Percentiles rank a stretch among this genome's conserved stretches.
phyloP scores from a whole-genome alignment of 2,329 filamentous ascomycete species.

The Hypoxylon sp. region DNA sequence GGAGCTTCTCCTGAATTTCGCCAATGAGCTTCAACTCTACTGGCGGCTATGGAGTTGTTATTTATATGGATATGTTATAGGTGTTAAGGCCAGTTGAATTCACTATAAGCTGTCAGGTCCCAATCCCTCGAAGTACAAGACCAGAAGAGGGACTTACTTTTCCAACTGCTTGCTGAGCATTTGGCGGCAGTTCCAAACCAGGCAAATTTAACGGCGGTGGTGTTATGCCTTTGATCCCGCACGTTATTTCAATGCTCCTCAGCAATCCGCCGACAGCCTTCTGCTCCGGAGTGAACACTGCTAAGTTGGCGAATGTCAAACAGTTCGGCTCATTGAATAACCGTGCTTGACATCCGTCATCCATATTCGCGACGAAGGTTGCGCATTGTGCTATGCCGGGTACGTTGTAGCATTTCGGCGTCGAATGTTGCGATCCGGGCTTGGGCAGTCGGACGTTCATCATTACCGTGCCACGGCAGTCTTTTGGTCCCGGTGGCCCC shows the following conservation, averaged over 20 bases:
- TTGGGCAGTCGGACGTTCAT: constrained; percentile 51
- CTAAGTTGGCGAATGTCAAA: constrained; percentile 55
- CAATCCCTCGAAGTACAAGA: not conserved
- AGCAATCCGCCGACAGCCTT: constrained; percentile 55
- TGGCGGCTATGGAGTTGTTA: not conserved
- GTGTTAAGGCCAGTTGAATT: not conserved
- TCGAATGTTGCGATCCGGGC: constrained; percentile 47
- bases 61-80: constrained; percentile 2
- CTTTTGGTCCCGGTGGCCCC: constrained; percentile 55
- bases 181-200: constrained; percentile 45
- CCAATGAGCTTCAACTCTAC: constrained; percentile 17
- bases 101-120: constrained; percentile 28
- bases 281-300: constrained; percentile 56
- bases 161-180: constrained; percentile 46
- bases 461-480: constrained; percentile 55
- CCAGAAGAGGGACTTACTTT: constrained; percentile 24
- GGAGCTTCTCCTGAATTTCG: constrained; percentile 3
- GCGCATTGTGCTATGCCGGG: constrained; percentile 55
- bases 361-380: constrained; percentile 56
- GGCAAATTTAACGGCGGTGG: constrained; percentile 50
- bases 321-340: constrained; percentile 57
- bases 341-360: constrained; percentile 57
- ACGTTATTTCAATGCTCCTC: constrained; percentile 56
- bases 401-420: constrained; percentile 56
- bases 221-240: constrained; percentile 52